These are phyloP conservation scores for Talaromyces sp. DNA, from an alignment of 2,329 filamentous ascomycete species.

Conservation along the genomic window DNA sequence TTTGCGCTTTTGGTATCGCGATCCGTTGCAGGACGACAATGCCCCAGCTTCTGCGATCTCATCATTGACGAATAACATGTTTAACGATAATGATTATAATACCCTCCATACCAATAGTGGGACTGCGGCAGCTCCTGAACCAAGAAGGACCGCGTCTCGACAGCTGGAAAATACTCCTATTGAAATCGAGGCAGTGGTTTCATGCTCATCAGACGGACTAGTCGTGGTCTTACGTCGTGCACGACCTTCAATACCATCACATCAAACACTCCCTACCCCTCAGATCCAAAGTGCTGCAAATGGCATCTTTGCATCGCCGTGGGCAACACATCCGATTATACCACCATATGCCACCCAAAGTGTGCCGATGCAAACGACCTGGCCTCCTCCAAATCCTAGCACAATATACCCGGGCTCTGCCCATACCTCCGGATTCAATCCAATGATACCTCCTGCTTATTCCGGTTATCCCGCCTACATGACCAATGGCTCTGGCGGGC, in stretches of 20 bases:
- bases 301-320: slow-evolving; percentile 74
- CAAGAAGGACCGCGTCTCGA: not conserved
- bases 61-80: not conserved
- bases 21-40: slow-evolving; percentile 56
- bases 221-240: slow-evolving; percentile 76
- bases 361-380: not conserved
- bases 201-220: slow-evolving; percentile 81
- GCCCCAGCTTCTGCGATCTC: too few species aligned
- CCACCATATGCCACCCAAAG: slow-evolving; percentile 29
- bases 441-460: not conserved
- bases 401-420: slow-evolving; percentile 28
- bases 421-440: slow-evolving; percentile 40
- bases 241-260: slow-evolving; percentile 60
- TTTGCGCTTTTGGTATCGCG: slow-evolving; percentile 77
- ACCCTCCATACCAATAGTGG: not conserved
- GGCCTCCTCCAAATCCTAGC: not conserved
- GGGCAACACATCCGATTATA: slow-evolving; percentile 64
- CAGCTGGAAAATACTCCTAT: slow-evolving; percentile 40
- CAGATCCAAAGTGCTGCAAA: slow-evolving; percentile 49
- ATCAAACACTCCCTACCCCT: slow-evolving; percentile 33
- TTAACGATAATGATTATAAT: not conserved
- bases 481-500: slow-evolving; percentile 31
- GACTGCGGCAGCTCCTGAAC: not conserved
- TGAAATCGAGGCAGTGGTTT: slow-evolving; percentile 77
- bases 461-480: not conserved